phyloP scores from a whole-genome alignment of 139 green algal genomes.

The Chloropicon primus region DNA sequence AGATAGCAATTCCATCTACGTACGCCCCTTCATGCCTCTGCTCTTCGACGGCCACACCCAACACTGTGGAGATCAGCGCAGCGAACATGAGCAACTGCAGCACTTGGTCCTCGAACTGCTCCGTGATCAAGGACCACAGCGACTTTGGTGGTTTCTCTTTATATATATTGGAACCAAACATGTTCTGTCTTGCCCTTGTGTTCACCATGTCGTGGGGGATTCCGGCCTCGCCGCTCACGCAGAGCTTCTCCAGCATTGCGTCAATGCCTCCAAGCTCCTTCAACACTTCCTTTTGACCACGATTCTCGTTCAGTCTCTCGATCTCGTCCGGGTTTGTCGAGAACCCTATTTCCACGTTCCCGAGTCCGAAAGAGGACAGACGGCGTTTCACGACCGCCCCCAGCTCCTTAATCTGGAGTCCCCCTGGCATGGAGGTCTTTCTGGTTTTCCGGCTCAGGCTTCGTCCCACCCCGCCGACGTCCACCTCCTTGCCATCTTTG shows the following conservation, averaged over 20 bases:
- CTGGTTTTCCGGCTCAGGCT: not conserved
- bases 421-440: not conserved
- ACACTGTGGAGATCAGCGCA: constrained; percentile 17
- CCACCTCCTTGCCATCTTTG: not conserved
- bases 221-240: not conserved
- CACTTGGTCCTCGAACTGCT: constrained; percentile 51
- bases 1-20: constrained; percentile 89
- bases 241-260: not conserved
- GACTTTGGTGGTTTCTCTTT: not conserved
- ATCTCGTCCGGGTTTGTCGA: not conserved
- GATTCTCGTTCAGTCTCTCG: not conserved
- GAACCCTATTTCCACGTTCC: not conserved
- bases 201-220: not conserved
- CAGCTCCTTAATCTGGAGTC: not conserved
- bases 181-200: not conserved
- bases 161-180: not conserved
- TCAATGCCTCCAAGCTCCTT: not conserved
- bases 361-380: not conserved
- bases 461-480: not conserved
- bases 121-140: not conserved
- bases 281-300: not conserved
- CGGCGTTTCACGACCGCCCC: not conserved
- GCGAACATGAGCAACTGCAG: constrained; percentile 78
- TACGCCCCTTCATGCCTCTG: constrained; percentile 62
- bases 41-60: constrained; percentile 17